Evolutionary conservation across 495 filamentous ascomycete genomes (phyloP).

Genomic region (Lasiosphaeriaceae sp.): DNA sequence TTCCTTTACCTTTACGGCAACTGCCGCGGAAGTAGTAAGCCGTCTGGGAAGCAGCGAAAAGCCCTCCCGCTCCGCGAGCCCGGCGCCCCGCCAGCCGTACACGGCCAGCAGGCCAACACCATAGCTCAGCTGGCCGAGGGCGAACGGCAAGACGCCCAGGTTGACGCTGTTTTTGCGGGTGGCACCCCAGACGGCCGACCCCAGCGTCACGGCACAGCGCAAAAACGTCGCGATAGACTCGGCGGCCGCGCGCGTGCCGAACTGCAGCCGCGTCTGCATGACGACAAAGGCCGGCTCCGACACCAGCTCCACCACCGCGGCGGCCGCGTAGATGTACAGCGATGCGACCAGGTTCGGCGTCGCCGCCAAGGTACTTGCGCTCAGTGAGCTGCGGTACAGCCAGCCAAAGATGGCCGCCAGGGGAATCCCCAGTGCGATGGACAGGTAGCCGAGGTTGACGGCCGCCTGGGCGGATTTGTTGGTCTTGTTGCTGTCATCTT

Average conservation of each 20-base stretch:
- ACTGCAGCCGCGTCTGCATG: constrained; percentile 73
- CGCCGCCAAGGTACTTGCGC: constrained; percentile 45
- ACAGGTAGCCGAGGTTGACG: constrained; percentile 82
- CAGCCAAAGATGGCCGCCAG: constrained; percentile 57
- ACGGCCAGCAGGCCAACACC: constrained; percentile 61
- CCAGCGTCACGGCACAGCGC: constrained; percentile 70
- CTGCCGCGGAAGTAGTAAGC: neutral
- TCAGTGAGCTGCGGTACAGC: constrained; percentile 60
- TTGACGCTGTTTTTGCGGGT: constrained; percentile 25
- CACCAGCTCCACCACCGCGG: constrained; percentile 74
- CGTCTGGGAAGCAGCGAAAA: constrained; percentile 54
- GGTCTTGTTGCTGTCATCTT: constrained; percentile 7
- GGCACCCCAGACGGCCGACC: constrained; percentile 50
- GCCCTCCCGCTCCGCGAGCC: constrained; percentile 37
- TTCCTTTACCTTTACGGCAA: neutral
- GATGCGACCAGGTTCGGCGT: constrained; percentile 60
- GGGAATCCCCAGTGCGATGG: constrained; percentile 63
- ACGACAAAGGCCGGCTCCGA: constrained; percentile 84
- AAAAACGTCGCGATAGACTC: constrained; percentile 75
- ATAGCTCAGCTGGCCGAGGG: constrained; percentile 79
- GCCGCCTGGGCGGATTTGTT: constrained; percentile 55
- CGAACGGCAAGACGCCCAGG: constrained; percentile 81
- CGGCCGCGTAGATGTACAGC: constrained; percentile 66
- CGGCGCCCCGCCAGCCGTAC: constrained; percentile 53
- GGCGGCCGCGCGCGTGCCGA: constrained; percentile 71